These are phyloP conservation scores for Aquilaria agallochum DNA, from an alignment of 441 rosid genomes.

Conservation along the genomic window DNA sequence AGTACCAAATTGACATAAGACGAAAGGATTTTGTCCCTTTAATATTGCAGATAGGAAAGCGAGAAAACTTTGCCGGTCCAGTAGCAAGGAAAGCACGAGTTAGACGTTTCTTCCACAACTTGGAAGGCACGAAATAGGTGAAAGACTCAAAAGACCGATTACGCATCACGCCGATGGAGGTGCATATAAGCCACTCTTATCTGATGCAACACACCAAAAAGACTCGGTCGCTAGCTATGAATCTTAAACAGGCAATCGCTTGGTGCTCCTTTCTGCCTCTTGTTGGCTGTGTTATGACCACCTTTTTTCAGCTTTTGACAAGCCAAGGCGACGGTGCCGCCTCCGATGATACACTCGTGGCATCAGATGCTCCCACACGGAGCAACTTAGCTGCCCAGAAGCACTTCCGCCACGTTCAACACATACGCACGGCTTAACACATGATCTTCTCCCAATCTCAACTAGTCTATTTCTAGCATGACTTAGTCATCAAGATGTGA, in stretches of 20 bases:
- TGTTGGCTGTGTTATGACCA: constrained; percentile 14
- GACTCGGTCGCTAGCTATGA: constrained; percentile 14
- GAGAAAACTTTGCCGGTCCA: too few species aligned
- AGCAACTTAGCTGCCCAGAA: constrained; percentile 18
- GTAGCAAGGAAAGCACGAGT: too few species aligned
- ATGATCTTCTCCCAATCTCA: constrained; percentile 6
- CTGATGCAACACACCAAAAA: too few species aligned
- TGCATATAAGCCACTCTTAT: too few species aligned
- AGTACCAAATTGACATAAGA: too few species aligned
- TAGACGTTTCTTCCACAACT: too few species aligned
- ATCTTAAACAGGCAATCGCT: constrained; percentile 11
- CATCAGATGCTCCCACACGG: not conserved
- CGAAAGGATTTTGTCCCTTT: too few species aligned
- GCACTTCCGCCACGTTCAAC: constrained; percentile 33
- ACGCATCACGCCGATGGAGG: too few species aligned
- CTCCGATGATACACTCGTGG: too few species aligned
- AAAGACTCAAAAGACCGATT: too few species aligned
- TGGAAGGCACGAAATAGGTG: too few species aligned
- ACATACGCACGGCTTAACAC: constrained; percentile 10
- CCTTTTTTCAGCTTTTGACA: constrained; percentile 11
- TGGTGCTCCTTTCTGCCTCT: constrained; percentile 23
- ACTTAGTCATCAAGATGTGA: not conserved
- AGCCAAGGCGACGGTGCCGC: not conserved
- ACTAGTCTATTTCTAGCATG: not conserved
- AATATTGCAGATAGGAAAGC: too few species aligned